Evolutionary conservation across 2,329 filamentous ascomycete species (phyloP).

Genomic region (Cladosporium sp.): DNA sequence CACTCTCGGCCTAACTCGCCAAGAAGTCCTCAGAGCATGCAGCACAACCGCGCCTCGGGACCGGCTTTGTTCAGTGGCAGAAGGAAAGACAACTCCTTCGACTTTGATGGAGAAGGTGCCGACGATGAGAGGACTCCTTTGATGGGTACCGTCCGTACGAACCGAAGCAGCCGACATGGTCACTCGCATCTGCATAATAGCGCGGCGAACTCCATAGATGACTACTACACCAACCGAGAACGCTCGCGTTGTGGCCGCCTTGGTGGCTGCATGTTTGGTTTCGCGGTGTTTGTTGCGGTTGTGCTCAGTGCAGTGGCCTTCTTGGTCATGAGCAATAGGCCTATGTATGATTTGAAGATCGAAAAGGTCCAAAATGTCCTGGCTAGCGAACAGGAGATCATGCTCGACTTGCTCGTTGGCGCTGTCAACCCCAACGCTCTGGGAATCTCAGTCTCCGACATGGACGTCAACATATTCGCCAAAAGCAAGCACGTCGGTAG

Average conservation of each 20-base stretch:
- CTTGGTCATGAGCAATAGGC: constrained; percentile 87
- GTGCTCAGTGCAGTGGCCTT: constrained; percentile 85
- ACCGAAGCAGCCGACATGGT: constrained; percentile 62
- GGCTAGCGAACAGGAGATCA: constrained; percentile 90
- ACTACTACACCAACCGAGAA: constrained; percentile 42
- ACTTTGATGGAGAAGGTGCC: constrained; percentile 76
- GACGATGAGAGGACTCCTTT: constrained; percentile 88
- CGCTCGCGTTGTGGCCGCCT: constrained; percentile 57
- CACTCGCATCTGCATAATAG: constrained; percentile 10
- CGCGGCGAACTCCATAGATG: constrained; percentile 25
- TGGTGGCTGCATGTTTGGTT: constrained; percentile 84
- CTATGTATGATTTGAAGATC: constrained; percentile 75
- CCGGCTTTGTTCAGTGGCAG: constrained; percentile 42
- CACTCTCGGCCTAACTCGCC: constrained; percentile 68
- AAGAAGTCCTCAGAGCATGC: constrained; percentile 48
- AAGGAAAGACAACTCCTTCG: constrained; percentile 66
- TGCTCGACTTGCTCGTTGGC: constrained; percentile 85
- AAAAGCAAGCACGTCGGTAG: constrained; percentile 76
- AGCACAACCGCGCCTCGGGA: constrained; percentile 40
- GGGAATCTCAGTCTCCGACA: constrained; percentile 78
- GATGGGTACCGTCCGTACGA: constrained; percentile 64
- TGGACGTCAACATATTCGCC: constrained; percentile 91
- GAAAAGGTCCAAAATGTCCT: constrained; percentile 84
- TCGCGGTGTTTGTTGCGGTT: constrained; percentile 76
- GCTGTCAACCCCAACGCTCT: constrained; percentile 94